Percentiles rank a stretch among this genome's conserved stretches.
Evolutionary conservation across 495 filamentous ascomycete genomes (phyloP).

Genomic region (Penicillium egyptiacum): DNA sequence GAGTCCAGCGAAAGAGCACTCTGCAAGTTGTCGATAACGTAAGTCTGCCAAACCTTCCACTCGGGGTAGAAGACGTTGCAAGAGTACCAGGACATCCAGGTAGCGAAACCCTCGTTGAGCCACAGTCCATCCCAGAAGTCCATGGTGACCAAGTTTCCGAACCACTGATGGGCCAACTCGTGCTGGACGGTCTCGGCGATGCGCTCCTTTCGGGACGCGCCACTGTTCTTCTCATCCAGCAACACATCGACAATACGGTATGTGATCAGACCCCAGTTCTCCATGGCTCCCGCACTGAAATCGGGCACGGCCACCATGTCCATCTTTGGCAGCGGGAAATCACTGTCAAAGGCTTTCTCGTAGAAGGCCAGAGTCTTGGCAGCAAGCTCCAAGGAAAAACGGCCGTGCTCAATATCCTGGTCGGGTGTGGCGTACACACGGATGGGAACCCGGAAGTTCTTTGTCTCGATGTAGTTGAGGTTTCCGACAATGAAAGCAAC

Average conservation of each 20-base stretch:
- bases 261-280: conserved; percentile 98
- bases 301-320: conserved; percentile 98
- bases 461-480: conserved; percentile 64
- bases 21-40: conserved; percentile 89
- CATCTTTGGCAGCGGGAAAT: conserved; percentile 76
- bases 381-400: conserved; percentile 64
- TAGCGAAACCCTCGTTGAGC: conserved; percentile 98
- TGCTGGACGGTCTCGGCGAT: conserved; percentile 95
- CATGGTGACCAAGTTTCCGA: conserved; percentile 98
- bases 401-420: conserved; percentile 63
- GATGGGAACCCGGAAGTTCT: conserved; percentile 63
- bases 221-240: conserved; percentile 86
- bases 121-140: conserved; percentile 99
- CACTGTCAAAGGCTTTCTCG: conserved; percentile 55
- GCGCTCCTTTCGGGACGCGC: conserved; percentile 88
- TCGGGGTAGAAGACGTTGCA: conserved; percentile 83
- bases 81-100: conserved; percentile 73
- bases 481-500: conserved; percentile 68
- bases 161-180: conserved; percentile 98
- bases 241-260: conserved; percentile 91
- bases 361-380: conserved; percentile 56
- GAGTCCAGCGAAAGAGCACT: conserved; percentile 86
- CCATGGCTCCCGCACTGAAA: conserved; percentile 93
- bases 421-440: conserved; percentile 64
- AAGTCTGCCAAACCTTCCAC: conserved; percentile 98